Percentiles rank a stretch among this genome's conserved stretches.
Conservation (phyloP, 805 yeast genomes). For the Metschnikowia shivogae region DNA sequence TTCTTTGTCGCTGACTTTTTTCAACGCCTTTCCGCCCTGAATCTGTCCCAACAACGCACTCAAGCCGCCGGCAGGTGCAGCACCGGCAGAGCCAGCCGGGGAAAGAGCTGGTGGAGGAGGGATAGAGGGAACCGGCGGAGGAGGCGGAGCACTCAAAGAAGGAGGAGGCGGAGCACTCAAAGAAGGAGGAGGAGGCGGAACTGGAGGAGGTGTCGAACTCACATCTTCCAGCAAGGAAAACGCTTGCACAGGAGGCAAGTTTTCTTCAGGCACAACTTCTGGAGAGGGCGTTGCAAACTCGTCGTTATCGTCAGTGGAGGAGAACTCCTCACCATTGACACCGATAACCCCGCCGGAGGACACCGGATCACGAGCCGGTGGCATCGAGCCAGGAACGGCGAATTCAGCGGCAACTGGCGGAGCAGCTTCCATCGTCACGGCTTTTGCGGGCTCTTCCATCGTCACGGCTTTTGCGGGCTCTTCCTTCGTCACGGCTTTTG, state of each 20-base stretch:
- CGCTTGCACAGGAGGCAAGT: constrained; percentile 15
- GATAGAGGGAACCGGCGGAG: not conserved
- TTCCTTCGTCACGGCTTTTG: no score
- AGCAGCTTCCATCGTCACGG: not conserved
- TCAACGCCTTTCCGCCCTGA: constrained; percentile 47
- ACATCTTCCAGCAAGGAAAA: not conserved
- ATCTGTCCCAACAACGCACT: constrained; percentile 56
- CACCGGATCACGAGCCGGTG: not conserved
- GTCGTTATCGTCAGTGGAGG: constrained; percentile 12
- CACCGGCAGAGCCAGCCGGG: constrained; percentile 11
- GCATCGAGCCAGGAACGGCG: not conserved
- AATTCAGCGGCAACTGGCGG: not conserved
- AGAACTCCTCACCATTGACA: constrained; percentile 2
- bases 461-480: constrained; percentile 20
- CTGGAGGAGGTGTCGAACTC: not conserved
- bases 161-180: constrained; percentile 4
- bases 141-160: not conserved
- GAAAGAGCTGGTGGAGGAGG: constrained; percentile 9
- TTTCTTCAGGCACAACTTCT: constrained; percentile 8
- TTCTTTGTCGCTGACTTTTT: constrained; percentile 47
- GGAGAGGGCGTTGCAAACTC: constrained; percentile 18
- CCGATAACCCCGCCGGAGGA: not conserved
- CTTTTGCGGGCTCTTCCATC: no score
- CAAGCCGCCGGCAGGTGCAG: constrained; percentile 26
- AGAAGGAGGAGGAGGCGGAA: constrained; percentile 8